Percentiles rank a stretch among this genome's conserved stretches.
These are phyloP conservation scores for Graphilbum sp. DNA, from an alignment of 2,329 filamentous ascomycete species.

Conservation along the genomic window DNA sequence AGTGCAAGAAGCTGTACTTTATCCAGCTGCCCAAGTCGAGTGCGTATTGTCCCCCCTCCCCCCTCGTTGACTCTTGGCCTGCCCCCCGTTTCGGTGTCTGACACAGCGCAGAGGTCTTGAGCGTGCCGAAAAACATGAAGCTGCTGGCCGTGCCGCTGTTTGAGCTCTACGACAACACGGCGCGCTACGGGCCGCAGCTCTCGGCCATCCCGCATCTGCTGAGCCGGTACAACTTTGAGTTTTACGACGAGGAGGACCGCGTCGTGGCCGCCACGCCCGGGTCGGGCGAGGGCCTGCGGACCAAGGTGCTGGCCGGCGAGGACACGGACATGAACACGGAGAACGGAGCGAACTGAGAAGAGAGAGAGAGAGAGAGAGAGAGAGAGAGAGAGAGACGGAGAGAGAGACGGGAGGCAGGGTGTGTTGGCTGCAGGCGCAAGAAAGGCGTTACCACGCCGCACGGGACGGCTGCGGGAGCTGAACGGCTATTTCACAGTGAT, in stretches of 20 bases:
- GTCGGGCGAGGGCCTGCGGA: conserved; percentile 40
- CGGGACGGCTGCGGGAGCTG: too few species aligned
- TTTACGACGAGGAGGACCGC: conserved; percentile 82
- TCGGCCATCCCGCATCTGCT: conserved; percentile 92
- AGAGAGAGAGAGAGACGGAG: too few species aligned
- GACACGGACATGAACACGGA: conserved; percentile 42
- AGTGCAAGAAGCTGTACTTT: conserved; percentile 98
- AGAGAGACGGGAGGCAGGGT: too few species aligned
- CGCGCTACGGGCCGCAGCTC: conserved; percentile 84
- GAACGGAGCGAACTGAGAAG: conserved; percentile 20
- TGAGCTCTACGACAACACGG: conserved; percentile 95
- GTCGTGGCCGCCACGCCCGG: conserved; percentile 76
- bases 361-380: too few species aligned
- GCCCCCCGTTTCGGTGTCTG: too few species aligned
- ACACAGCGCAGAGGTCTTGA: conserved; percentile 89
- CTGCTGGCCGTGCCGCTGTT: conserved; percentile 91
- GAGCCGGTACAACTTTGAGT: conserved; percentile 93
- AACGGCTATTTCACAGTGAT: too few species aligned
- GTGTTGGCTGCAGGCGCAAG: too few species aligned
- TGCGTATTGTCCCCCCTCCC: too few species aligned
- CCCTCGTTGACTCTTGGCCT: too few species aligned
- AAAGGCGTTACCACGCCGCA: too few species aligned
- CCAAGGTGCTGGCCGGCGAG: conserved; percentile 48
- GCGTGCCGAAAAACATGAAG: conserved; percentile 99
- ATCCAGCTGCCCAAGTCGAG: conserved; percentile 87